Evolutionary conservation across 108 stramenopile species (phyloP), one percentile per base, ranked within the genome.

Genomic region (Parmales sp.): DNA sequence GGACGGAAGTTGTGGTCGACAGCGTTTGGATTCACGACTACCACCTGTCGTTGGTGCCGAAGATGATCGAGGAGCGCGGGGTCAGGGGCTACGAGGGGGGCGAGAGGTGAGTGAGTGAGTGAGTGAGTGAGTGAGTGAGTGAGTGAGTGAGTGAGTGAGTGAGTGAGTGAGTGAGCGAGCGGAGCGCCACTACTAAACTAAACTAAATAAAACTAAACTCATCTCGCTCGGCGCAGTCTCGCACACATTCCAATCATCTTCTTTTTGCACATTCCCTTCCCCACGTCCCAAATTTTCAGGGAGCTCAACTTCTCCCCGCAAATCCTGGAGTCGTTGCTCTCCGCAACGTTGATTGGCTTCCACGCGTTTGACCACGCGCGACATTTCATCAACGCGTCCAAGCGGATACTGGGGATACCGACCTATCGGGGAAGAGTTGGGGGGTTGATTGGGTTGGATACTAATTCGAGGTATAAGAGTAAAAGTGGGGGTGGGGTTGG

Each of bases 361-460:
- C 99, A 99, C 80, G 91, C 99, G 8, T 99, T 98, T 84, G 97
- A 99, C 74, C 97, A 99, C 73, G 97, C 99, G 1, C 80, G 99
- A 7, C 99, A 99, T 74, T 99, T 99, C 79, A 78, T 99, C 63
- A 98, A 97, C 77, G 96, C 96, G 7, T 83, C 93, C 72, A 98
- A 97, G 74, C 94, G 99, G 2, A 91, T 98, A 50, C 74, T 99
- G 69, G 99, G 99, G n/a, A 72, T 97, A 41, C n/a, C n/a, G n/a
- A 87, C 76, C 41, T 94, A 94, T 68, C 87, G 94, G 68, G 54
- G 38, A 51, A 75, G 48, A 83, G 23, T 65, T 0, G 92, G 99
- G 22, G 99, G 99, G 38, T 77, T 98, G 45, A 94, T 98, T 68
- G 97, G 96, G 1, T 87, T 99, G 20, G n/a, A n/a, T n/a, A n/a